Conservation (phyloP, 148 eudicot genomes). For the Chenopodium album region DNA sequence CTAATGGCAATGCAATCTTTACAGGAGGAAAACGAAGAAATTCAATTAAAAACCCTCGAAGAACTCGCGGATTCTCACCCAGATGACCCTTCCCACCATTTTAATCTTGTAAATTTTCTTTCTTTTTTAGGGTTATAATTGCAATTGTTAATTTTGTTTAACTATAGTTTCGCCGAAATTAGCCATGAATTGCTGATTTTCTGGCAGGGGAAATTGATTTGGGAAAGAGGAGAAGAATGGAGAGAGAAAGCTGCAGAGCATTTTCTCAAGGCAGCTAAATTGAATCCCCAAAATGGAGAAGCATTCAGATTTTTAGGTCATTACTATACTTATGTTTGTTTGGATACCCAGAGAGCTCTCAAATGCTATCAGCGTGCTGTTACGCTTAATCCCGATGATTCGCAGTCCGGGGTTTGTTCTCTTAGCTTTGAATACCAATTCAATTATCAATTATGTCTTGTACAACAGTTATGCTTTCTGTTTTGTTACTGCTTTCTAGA, state of each 20-base stretch:
- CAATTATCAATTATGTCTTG: not conserved
- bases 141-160: not conserved
- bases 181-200: not conserved
- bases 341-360: conserved; percentile 76
- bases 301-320: conserved; percentile 84
- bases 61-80: conserved; percentile 55
- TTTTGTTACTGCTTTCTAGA: not conserved
- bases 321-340: conserved; percentile 51
- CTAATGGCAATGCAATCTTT: conserved; percentile 2
- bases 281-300: conserved; percentile 66
- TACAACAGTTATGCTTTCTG: not conserved
- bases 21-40: conserved; percentile 39
- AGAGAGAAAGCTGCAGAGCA: conserved; percentile 80
- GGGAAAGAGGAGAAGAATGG: conserved; percentile 59
- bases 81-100: conserved; percentile 56
- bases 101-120: conserved; percentile 45
- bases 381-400: conserved; percentile 67
- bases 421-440: not conserved
- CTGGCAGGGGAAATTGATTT: conserved; percentile 58
- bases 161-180: not conserved
- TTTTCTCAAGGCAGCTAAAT: conserved; percentile 67
- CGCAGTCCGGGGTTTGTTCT: conserved; percentile 65
- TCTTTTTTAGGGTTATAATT: not conserved
- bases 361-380: conserved; percentile 96
- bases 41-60: conserved; percentile 33